Base-by-base conservation (phyloP, 1,139 yeast genomes). In the Yamadazyma blattariae region DNA sequence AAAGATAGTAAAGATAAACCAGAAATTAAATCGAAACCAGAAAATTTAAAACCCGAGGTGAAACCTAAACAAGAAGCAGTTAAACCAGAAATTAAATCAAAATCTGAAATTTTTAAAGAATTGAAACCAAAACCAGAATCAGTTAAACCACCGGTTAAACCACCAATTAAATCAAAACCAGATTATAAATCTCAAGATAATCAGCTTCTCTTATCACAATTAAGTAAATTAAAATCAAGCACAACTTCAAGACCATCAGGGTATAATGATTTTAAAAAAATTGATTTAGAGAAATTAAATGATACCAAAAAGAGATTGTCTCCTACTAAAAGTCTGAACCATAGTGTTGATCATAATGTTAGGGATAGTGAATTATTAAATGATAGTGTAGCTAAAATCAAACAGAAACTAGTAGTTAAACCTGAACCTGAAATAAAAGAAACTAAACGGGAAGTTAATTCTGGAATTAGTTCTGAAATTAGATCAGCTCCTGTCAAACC, bases 261-360 rank as follows among this genome's bases (percentile, higher is more conserved):
- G 12, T 32, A 23, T 22, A 27, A 26, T 12, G 19, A 31, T 14
- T 31, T 25, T 18, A 25, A 31, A 19, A 11, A 25, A 8, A 39
- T 39, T 19, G 67, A 62, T 32, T 36, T 58, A 1, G 50, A 52
- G 33, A 37, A 46, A 2, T 46, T 62, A 36, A 41, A 52, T 25
- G 37, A 48, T 1, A 64, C 57, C 31, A 42, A 59, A 46, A 45
- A 46, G 27, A 54, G 17, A 1, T 30, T 39, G 15, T 36, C 40
- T 3, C 42, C 42, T 5, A 36, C 40, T n/a, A 39, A 29, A 18
- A 6, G 37, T 9, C 40, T n/a, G n/a, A n/a, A n/a, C n/a, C n/a
- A 50, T 5, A 42, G 44, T 12, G 31, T 32, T 8, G 22, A n/a
- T 4, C n/a, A 12, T 10, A 23, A n/a, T 23, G n/a, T 6, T 23